These are phyloP conservation scores for Viridothelium virens DNA, from an alignment of 495 filamentous ascomycete species.

Conservation along the genomic window DNA sequence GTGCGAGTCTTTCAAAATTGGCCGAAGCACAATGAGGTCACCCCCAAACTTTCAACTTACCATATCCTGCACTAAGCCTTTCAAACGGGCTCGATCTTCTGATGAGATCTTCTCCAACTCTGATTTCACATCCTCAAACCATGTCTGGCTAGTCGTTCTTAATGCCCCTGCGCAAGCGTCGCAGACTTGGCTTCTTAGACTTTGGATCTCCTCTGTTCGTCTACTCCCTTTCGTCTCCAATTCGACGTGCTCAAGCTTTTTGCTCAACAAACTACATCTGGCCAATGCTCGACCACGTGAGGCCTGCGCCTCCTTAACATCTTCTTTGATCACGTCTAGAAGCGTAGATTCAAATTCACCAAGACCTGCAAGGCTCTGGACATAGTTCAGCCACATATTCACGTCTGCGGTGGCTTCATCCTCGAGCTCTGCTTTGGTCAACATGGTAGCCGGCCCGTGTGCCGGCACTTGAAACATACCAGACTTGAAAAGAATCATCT, in stretches of 20 bases:
- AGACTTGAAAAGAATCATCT: not conserved
- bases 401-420: not conserved
- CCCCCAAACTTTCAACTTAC: not conserved
- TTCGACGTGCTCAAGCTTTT: not conserved
- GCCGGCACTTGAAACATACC: not conserved
- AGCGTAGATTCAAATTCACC: not conserved
- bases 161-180: not conserved
- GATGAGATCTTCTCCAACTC: not conserved
- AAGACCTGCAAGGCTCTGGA: not conserved
- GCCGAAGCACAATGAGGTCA: not conserved
- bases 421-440: not conserved
- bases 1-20: not conserved
- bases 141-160: conserved; percentile 5
- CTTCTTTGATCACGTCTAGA: not conserved
- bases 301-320: not conserved
- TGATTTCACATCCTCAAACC: conserved; percentile 2
- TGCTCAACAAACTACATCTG: not conserved
- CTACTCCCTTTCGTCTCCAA: not conserved
- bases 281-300: not conserved
- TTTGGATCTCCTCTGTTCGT: not conserved
- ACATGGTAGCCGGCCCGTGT: too few relatives aligned
- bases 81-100: not conserved
- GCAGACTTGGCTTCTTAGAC: not conserved
- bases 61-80: not conserved
- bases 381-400: not conserved